A percentile compares a stretch with the other conserved stretches of the same genome.
Evolutionary conservation across 2,329 filamentous ascomycete genomes (phyloP).

Genomic region (Trichoderma breve): DNA sequence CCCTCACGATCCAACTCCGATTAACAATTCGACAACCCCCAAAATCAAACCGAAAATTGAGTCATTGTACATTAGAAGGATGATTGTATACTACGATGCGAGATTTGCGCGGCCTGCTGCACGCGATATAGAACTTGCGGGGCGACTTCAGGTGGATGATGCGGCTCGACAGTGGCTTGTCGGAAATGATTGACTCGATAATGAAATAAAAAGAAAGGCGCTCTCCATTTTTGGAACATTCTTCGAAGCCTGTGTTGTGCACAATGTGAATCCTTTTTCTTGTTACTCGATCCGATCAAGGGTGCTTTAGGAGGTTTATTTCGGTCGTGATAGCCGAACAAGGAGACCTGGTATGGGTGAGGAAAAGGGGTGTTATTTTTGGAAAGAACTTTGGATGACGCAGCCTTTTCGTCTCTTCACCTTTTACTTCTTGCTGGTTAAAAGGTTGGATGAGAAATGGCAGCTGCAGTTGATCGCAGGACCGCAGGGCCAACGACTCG

Average conservation of each 20-base stretch:
- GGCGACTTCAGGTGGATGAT: slow-evolving; percentile 4
- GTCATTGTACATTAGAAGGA: slow-evolving; percentile 20
- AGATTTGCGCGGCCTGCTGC: slow-evolving; percentile 3
- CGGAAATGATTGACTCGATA: background rate
- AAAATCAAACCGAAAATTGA: background rate
- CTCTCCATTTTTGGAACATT: slow-evolving; percentile 2
- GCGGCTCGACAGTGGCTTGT: background rate
- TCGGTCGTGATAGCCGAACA: background rate
- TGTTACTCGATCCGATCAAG: background rate
- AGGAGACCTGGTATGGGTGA: background rate
- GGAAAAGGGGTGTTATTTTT: background rate
- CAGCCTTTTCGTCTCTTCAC: background rate
- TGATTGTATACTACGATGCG: slow-evolving; percentile 30
- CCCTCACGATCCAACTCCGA: background rate
- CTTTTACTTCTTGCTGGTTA: background rate
- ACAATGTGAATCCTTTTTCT: background rate
- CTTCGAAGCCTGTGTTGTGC: background rate
- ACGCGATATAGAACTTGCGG: slow-evolving; percentile 8
- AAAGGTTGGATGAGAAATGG: background rate
- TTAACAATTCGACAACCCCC: background rate
- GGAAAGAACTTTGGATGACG: background rate
- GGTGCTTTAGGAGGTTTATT: background rate
- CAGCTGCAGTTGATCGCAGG: background rate
- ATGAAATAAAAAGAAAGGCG: slow-evolving; percentile 8
- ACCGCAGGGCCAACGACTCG: background rate